phyloP scores from a whole-genome alignment of 225 moss, liverwort and hornwort species.

The Neckera pumila region DNA sequence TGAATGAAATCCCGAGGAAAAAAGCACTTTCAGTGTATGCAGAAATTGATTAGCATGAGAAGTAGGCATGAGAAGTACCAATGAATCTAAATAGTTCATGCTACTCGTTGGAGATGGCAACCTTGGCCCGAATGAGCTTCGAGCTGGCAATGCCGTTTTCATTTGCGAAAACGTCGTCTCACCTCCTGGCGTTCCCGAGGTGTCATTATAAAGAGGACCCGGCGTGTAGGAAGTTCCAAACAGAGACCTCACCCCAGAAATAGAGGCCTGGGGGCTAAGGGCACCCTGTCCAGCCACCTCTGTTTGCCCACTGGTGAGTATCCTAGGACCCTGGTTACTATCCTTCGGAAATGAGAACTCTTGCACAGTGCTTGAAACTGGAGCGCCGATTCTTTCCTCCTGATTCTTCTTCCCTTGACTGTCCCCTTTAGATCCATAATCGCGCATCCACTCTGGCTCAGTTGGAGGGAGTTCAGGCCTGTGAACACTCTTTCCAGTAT shows the following conservation, averaged over 20 bases:
- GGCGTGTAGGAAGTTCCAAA: slow-evolving; percentile 7
- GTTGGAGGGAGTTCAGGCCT: not conserved
- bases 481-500: not conserved
- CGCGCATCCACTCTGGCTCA: slow-evolving; percentile 46
- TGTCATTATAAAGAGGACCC: not conserved
- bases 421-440: slow-evolving; percentile 10
- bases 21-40: not conserved
- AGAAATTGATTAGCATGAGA: not conserved
- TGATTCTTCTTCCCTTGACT: not conserved
- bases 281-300: not conserved
- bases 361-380: slow-evolving; percentile 2
- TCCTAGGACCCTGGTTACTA: not conserved
- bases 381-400: not conserved
- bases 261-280: not conserved
- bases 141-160: slow-evolving; percentile 31
- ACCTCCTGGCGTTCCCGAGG: not conserved
- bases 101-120: slow-evolving; percentile 58
- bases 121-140: slow-evolving; percentile 44
- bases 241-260: slow-evolving; percentile 11
- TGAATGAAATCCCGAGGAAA: not conserved
- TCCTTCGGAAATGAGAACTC: slow-evolving; percentile 1
- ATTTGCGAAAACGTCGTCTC: slow-evolving; percentile 15
- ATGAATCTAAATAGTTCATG: slow-evolving; percentile 69
- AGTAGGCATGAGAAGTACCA: slow-evolving; percentile 26
- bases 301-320: not conserved